A percentile compares a stretch with the other conserved stretches of the same genome.
Evolutionary conservation across 768 basidiomycete genomes (phyloP).

Genomic region (Myochromella boudieri): DNA sequence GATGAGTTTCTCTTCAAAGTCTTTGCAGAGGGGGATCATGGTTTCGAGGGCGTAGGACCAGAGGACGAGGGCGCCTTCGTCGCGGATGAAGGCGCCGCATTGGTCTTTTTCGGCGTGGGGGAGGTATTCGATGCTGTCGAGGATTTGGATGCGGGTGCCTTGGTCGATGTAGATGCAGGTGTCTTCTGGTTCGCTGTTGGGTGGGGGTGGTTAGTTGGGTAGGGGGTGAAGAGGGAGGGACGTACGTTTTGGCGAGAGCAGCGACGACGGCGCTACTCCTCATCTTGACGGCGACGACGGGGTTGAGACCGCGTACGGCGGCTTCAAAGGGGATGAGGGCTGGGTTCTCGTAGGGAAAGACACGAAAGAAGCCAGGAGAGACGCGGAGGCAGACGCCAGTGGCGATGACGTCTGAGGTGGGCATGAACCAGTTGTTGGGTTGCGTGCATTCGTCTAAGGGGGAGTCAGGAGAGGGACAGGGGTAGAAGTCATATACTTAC

Average conservation of each 20-base stretch:
- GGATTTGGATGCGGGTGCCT: slow-evolving; percentile 83
- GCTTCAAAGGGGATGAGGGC: slow-evolving; percentile 76
- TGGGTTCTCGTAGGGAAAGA: slow-evolving; percentile 85
- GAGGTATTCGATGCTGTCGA: slow-evolving; percentile 65
- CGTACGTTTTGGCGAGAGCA: slow-evolving; percentile 66
- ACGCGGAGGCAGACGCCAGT: slow-evolving; percentile 77
- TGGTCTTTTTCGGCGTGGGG: slow-evolving; percentile 86
- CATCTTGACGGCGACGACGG: slow-evolving; percentile 80
- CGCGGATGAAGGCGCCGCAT: slow-evolving; percentile 82
- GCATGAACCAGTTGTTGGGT: slow-evolving; percentile 82
- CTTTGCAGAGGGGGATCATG: slow-evolving; percentile 69
- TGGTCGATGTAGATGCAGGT: slow-evolving; percentile 68
- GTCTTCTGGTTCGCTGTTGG: slow-evolving; percentile 47
- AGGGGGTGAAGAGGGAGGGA: slow-evolving; percentile 9
- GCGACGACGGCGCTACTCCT: slow-evolving; percentile 77
- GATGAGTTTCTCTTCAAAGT: slow-evolving; percentile 79
- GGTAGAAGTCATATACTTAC: slow-evolving; percentile 22
- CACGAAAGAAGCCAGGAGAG: slow-evolving; percentile 59
- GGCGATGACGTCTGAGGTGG: slow-evolving; percentile 65
- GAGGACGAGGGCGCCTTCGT: slow-evolving; percentile 76
- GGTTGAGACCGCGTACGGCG: slow-evolving; percentile 74
- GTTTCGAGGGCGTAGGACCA: slow-evolving; percentile 74
- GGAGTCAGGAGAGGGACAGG: slow-evolving; percentile 1
- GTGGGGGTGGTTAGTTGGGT: slow-evolving; percentile 3
- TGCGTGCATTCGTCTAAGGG: slow-evolving; percentile 53